Conservation (phyloP, 177 flowering plant genomes). For the Telopea speciosissima region DNA sequence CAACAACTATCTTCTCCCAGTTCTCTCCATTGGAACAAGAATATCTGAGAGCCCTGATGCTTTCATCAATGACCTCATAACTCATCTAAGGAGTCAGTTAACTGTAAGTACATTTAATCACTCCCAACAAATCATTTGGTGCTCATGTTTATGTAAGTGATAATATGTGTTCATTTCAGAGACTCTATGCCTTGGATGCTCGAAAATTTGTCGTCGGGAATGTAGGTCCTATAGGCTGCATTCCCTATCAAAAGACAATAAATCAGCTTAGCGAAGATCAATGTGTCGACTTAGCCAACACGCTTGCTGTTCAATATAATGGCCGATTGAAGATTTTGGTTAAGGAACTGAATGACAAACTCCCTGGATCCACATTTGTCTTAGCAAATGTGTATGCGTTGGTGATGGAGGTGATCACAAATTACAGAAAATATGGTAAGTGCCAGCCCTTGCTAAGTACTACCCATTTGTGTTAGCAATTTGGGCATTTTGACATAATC, state of each 20-base stretch:
- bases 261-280: constrained; percentile 48
- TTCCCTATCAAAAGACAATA: constrained; percentile 86
- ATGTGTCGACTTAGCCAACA: constrained; percentile 72
- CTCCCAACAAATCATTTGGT: background rate
- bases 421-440: constrained; percentile 64
- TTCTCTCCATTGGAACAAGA: constrained; percentile 69
- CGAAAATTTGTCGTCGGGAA: constrained; percentile 77
- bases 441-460: background rate
- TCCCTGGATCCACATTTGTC: constrained; percentile 70
- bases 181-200: constrained; percentile 82
- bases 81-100: constrained; percentile 55
- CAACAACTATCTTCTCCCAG: constrained; percentile 85
- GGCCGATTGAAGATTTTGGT: constrained; percentile 57
- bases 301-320: constrained; percentile 73
- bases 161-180: constrained; percentile 31
- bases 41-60: constrained; percentile 57
- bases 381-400: constrained; percentile 76
- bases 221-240: constrained; percentile 91
- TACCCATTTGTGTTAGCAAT: background rate
- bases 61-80: constrained; percentile 60
- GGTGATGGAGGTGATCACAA: constrained; percentile 71
- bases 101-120: constrained; percentile 38
- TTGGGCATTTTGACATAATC: background rate
- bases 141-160: background rate
- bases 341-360: constrained; percentile 51